phyloP scores from a whole-genome alignment of 1,139 yeast genomes.

The Diutina sp. region DNA sequence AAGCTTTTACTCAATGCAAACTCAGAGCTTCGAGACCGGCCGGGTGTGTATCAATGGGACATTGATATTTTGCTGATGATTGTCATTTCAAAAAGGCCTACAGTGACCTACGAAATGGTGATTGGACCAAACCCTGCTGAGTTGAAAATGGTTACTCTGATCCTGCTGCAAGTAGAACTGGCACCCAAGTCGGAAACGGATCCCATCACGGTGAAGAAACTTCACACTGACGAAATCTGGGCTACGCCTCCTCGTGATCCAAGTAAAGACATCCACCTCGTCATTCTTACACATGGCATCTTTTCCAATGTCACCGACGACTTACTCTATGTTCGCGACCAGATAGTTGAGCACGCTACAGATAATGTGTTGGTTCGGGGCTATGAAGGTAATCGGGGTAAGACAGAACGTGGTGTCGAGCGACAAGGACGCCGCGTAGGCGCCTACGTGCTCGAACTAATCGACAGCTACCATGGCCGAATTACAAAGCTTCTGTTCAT shows the following conservation, averaged over 20 bases:
- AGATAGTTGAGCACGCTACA: slow-evolving; percentile 6
- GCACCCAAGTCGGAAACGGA: background rate
- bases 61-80: background rate
- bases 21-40: background rate
- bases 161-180: background rate
- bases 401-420: slow-evolving; percentile 14
- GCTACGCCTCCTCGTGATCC: slow-evolving; percentile 7
- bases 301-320: slow-evolving; percentile 15
- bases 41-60: background rate
- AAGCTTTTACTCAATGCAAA: slow-evolving; percentile 15
- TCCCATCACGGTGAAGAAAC: slow-evolving; percentile 7
- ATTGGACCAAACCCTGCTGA: background rate
- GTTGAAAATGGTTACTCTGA: background rate
- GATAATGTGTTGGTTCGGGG: slow-evolving; percentile 14
- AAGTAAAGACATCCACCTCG: slow-evolving; percentile 10
- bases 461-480: slow-evolving; percentile 6
- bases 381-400: slow-evolving; percentile 13
- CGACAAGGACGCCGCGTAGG: slow-evolving; percentile 11
- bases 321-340: slow-evolving; percentile 14
- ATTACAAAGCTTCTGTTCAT: slow-evolving; percentile 12
- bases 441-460: slow-evolving; percentile 7
- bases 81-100: background rate
- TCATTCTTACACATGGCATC: slow-evolving; percentile 14
- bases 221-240: slow-evolving; percentile 13
- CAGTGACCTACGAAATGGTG: background rate